Evolutionary conservation across 2,329 filamentous ascomycete species (phyloP), one percentile per base, ranked within the genome.

Genomic region (Botrytis medusae): DNA sequence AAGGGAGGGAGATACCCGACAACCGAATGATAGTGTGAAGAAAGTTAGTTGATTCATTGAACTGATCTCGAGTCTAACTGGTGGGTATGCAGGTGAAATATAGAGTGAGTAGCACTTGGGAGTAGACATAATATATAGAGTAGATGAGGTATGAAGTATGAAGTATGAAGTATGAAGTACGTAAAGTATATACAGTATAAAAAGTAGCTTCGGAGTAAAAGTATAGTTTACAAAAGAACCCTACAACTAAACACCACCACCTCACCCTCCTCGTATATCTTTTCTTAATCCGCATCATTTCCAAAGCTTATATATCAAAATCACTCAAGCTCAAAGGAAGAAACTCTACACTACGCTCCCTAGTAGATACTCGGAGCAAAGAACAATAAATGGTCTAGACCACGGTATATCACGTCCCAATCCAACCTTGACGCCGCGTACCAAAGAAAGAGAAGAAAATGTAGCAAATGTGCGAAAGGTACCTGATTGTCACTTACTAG

Each of bases 1-100:
- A 37, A 20, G n/a, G 14, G 22, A n/a, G 48, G 44, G 64, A 29
- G 25, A 67, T 67, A 67, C 46, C 64, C 64, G 64, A 67, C 32
- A 54, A 22, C 32, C 46, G 40, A 64, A 32, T 18, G 40, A 46
- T 46, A 4, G 16, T 64, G 40, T n/a, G n/a, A 63, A 63, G 12
- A 25, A 54, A n/a, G 48, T 54, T n/a, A n/a, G 20, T 42, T 9
- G 10, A 16, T 59, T 34, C 4, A 6, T 44, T 4, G 1, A 20
- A 5, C 7, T 18, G 29, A 6, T 18, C 20, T 18, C 37, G 1
- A 42, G 61, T 63, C 37, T 44, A 63, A 40, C 51, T 4, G 14
- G 12, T 29, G 18, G n/a, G 12, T 29, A 9, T n/a, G 6, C 9
- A 9, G 51, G 14, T 8, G 25, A 1, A 54, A 25, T 42, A 42